Conservation (phyloP, 139 green algal genomes). For the Tetraselmis striata region DNA sequence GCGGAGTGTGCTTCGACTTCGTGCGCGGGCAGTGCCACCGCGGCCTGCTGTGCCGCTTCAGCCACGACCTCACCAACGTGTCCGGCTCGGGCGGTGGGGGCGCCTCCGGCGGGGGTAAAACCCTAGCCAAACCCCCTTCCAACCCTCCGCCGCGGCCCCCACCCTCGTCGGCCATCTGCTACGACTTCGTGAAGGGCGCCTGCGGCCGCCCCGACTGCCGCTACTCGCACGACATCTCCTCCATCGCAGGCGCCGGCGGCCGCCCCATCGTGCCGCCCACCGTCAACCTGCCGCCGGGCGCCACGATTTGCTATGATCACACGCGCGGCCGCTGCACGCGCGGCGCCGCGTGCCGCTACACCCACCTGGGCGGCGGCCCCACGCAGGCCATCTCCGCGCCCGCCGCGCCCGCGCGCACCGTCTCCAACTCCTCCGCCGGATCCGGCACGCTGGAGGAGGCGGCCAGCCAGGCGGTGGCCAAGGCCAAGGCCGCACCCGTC, state of each 20-base stretch:
- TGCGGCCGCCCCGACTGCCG: conserved; percentile 60
- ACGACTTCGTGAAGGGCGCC: conserved; percentile 79
- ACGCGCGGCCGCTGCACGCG: background rate
- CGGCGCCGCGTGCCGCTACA: background rate
- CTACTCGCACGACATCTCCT: conserved; percentile 73
- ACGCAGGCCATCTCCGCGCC: background rate
- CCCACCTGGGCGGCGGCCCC: too few relatives aligned
- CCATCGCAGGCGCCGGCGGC: conserved; percentile 39
- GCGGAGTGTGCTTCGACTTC: conserved; percentile 88
- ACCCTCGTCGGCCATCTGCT: conserved; percentile 61
- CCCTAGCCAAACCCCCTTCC: background rate
- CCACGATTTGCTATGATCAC: background rate
- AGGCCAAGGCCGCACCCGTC: too few relatives aligned
- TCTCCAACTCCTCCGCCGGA: background rate
- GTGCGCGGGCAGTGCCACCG: conserved; percentile 68
- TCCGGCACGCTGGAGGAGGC: background rate
- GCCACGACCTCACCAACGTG: conserved; percentile 72
- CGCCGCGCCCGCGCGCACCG: background rate
- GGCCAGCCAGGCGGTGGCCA: too few relatives aligned
- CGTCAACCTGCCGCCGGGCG: background rate
- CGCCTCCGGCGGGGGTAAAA: too few relatives aligned
- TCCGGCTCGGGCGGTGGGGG: background rate
- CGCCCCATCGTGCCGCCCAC: background rate
- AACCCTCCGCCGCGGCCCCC: background rate
- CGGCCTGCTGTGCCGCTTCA: conserved; percentile 79